Conservation (phyloP, 257 asterid species). For the Salvia miltiorrhiza region DNA sequence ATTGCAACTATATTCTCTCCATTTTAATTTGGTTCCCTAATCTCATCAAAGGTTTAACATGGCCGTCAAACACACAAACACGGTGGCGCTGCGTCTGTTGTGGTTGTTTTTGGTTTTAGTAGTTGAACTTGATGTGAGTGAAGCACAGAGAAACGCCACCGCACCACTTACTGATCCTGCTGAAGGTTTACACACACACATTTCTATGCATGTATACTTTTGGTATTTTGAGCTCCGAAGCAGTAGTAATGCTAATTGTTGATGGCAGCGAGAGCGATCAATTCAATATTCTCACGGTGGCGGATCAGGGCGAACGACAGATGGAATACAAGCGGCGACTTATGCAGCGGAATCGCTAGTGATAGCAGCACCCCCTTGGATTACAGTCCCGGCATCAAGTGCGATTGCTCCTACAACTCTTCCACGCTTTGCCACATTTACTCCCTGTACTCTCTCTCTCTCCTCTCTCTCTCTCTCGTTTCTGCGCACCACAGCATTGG, state of each 20-base stretch:
- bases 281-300: constrained; percentile 46
- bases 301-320: constrained; percentile 21
- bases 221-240: too few species aligned
- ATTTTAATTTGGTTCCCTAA: too few species aligned
- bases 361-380: constrained; percentile 23
- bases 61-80: not conserved
- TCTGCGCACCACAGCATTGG: not conserved
- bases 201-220: too few species aligned
- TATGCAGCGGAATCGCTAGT: constrained; percentile 58
- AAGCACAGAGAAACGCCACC: constrained; percentile 16
- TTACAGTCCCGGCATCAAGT: constrained; percentile 55
- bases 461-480: not conserved
- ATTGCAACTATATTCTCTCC: not conserved
- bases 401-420: constrained; percentile 50
- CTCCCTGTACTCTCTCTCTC: constrained; percentile 25
- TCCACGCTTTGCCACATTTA: constrained; percentile 40
- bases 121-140: not conserved
- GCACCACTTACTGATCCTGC: constrained; percentile 19
- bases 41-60: too few species aligned
- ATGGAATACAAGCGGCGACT: constrained; percentile 67
- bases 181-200: constrained; percentile 11
- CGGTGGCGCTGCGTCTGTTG: not conserved
- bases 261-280: constrained; percentile 48
- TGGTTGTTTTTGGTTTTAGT: not conserved
- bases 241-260: too few species aligned